Base-by-base conservation (phyloP, 176 grass and related monocot species). In the Pontederia paniculata region DNA sequence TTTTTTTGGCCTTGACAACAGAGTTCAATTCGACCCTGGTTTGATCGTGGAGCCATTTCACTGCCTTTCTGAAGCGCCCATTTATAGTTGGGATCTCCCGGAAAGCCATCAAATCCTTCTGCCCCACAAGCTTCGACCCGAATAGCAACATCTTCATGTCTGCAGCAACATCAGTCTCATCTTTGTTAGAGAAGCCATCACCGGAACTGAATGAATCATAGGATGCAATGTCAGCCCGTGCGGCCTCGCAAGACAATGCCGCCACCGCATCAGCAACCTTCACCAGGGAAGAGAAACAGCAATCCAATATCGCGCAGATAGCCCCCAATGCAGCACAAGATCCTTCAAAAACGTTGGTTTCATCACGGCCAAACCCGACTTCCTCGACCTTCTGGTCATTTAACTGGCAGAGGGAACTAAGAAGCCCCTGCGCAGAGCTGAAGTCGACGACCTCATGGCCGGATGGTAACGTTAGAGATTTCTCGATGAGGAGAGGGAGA, bases 1-100 rank as follows among this genome's bases (percentile, higher is more conserved):
- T 75, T 68, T 90, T 98, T 43, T 76, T 85, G 44, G 88, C 25
- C 74, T 88, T 98, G 62, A 88, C 75, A 0, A 72, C 68, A 8
- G 93, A 66, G 17, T 91, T 98, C 75, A 98, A 75, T 66, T 98
- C 93, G 45, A 98, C 77, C 8, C 86, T 77, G 23, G 76, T 80
- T 28, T 75, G 69, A 6, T 57, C 66, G 70, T 98, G 93, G 42
- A 98, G 86, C 1, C 45, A 49, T 15, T 80, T 88, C 69, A 84
- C 86, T 2, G 83, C 83, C 62, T 88, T 77, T 2, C 93, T 88
- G 60, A 98, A 87, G 53, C 78, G 59, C 8, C 86, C 86, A 21
- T 84, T 72, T 45, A 86, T 53, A 0, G 80, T 57, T 13, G 93
- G 83, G 17, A 98, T 82, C 78, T 80, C 84, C 21, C 54, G 37